These are phyloP conservation scores for Plasmodium sp. DNA, from an alignment of 169 alveolate genomes.

Conservation along the genomic window DNA sequence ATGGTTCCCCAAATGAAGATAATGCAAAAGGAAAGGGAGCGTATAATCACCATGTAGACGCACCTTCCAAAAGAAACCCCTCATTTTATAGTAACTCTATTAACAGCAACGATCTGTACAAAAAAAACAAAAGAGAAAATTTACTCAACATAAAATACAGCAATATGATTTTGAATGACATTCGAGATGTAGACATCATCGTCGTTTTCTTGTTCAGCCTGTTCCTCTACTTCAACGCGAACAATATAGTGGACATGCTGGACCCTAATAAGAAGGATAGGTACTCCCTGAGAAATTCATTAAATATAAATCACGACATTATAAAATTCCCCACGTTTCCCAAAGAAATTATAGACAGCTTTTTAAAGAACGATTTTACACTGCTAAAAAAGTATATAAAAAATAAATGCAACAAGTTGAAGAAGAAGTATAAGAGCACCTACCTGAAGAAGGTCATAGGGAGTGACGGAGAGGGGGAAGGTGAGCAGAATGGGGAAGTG, in stretches of 20 bases:
- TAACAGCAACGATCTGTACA: conserved; percentile 3
- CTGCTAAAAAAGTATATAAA: conserved; percentile 66
- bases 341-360: conserved; percentile 57
- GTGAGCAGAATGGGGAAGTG: not conserved
- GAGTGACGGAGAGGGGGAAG: not conserved
- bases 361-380: conserved; percentile 73
- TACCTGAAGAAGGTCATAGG: conserved; percentile 3
- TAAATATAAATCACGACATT: conserved; percentile 65
- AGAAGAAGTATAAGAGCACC: conserved; percentile 34
- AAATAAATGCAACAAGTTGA: conserved; percentile 68
- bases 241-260: conserved; percentile 68
- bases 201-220: conserved; percentile 59
- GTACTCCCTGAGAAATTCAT: conserved; percentile 27
- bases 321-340: conserved; percentile 73
- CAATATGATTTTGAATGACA: conserved; percentile 62
- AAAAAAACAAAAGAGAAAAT: conserved; percentile 30
- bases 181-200: conserved; percentile 58
- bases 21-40: not conserved
- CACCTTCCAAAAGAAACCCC: not conserved
- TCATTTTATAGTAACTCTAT: not conserved
- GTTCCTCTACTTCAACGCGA: conserved; percentile 71
- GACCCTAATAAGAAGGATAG: conserved; percentile 55
- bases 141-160: conserved; percentile 49
- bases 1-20: not conserved
- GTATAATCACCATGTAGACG: not conserved